A percentile compares a stretch with the other conserved stretches of the same genome.
These are phyloP conservation scores for Naganishia friedmannii DNA, from an alignment of 768 basidiomycete species.

Conservation along the genomic window DNA sequence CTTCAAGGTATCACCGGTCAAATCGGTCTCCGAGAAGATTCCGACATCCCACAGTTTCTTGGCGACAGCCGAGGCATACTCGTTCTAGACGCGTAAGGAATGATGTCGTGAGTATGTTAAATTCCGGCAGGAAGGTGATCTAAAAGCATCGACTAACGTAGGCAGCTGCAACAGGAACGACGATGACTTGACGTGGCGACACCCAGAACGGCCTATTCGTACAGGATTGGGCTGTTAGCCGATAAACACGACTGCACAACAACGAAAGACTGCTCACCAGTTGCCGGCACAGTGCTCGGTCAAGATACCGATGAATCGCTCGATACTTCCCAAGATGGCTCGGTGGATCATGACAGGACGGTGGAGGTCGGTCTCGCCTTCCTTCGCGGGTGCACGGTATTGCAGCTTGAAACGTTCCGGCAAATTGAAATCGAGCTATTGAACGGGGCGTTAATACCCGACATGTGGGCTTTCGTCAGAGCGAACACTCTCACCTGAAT, in stretches of 20 bases:
- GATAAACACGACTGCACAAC: background rate
- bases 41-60: slow-evolving; percentile 66
- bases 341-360: slow-evolving; percentile 98
- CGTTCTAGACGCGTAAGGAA: slow-evolving; percentile 63
- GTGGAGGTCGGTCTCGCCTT: slow-evolving; percentile 53
- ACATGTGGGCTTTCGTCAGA: too few relatives aligned
- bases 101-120: too few relatives aligned
- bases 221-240: slow-evolving; percentile 55
- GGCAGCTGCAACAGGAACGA: slow-evolving; percentile 86
- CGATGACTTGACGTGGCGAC: slow-evolving; percentile 89
- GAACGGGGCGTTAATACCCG: too few relatives aligned
- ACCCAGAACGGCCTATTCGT: slow-evolving; percentile 76
- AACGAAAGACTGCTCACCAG: slow-evolving; percentile 58
- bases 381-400: slow-evolving; percentile 65
- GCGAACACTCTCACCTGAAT: slow-evolving; percentile 62
- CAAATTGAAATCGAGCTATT: slow-evolving; percentile 94
- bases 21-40: slow-evolving; percentile 86
- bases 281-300: slow-evolving; percentile 97
- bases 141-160: slow-evolving; percentile 63
- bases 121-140: too few relatives aligned
- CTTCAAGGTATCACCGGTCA: slow-evolving; percentile 82
- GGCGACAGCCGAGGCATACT: slow-evolving; percentile 80
- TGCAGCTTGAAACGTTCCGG: slow-evolving; percentile 93
- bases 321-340: slow-evolving; percentile 87
- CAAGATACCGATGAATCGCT: slow-evolving; percentile 93